Base-by-base conservation (phyloP, 352 stramenopile species). In the Phytophthora crassamura region DNA sequence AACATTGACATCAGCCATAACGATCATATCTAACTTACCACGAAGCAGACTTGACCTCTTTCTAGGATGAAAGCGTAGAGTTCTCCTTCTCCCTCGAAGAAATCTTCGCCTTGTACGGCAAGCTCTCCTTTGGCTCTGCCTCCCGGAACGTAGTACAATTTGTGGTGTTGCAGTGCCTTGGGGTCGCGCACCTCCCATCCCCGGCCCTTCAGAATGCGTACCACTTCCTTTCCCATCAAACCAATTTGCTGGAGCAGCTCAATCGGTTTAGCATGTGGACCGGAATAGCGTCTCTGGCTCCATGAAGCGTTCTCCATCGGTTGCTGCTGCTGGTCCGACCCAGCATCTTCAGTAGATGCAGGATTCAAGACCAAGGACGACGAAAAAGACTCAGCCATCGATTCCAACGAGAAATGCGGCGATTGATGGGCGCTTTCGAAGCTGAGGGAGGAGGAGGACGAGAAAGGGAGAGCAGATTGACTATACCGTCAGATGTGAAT, bases 211-310 rank as follows among this genome's bases (percentile, higher is more conserved):
- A 69, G 16, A 36, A 69, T 69, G 6, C 32, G 49, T 47, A 69
- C 54, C 22, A 65, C 62, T 33, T 65, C 54, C 42, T 69, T 69
- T n/a, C 62, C 62, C 25, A 52, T 28, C 15, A 65, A 40, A 3
- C 55, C 62, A 33, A 70, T 70, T 36, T 52, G n/a, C 39, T 65
- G 54, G 10, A 70, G 62, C 20, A 70, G 49, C 20, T 55, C 62
- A 3, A 42, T 55, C 35, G 59, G 59, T 20, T 61, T 67, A 0
- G 20, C 59, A 16, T 55, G 49, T 8, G 36, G 43, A 28, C 54
- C 50, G 14, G 50, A 39, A 38, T 36, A 16, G 14, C 59, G 34
- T 20, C 59, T 39, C 50, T 42, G 59, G 15, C 56, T 43, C 9
- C 59, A 51, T 34, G 49, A 47, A 6, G 32, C 42, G 38, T 20